Evolutionary conservation across 2,329 filamentous ascomycete species (phyloP).

Genomic region (Trichoderma sp.): DNA sequence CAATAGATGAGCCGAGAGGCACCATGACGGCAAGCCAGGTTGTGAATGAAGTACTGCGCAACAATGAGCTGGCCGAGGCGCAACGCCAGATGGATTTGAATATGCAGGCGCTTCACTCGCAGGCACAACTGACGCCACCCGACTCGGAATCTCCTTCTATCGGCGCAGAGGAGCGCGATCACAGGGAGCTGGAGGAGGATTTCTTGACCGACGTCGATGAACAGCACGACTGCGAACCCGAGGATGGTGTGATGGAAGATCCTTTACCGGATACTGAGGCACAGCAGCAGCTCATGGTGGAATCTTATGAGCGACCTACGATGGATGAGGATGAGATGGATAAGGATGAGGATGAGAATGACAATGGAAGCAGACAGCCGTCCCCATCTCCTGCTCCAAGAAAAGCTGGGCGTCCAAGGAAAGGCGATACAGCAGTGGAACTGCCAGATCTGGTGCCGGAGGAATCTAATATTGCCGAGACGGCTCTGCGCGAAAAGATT

Average conservation of each 20-base stretch:
- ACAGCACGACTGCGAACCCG: not conserved
- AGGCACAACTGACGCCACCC: slow-evolving; percentile 8
- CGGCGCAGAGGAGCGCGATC: not conserved
- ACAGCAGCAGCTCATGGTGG: slow-evolving; percentile 6
- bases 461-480: not conserved
- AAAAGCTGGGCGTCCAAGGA: not conserved
- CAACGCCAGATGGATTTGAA: not conserved
- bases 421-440: not conserved
- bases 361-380: not conserved
- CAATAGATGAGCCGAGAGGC: slow-evolving; percentile 7
- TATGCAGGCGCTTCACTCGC: slow-evolving; percentile 9
- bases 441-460: not conserved
- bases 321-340: not conserved
- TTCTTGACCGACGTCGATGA: not conserved
- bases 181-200: not conserved
- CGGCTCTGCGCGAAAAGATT: not conserved
- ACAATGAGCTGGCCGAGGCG: not conserved
- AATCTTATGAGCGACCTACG: not conserved
- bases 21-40: not conserved
- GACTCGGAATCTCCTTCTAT: slow-evolving; percentile 5
- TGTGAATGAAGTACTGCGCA: not conserved
- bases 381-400: not conserved
- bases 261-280: not conserved
- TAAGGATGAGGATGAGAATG: not conserved
- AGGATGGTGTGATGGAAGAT: not conserved